phyloP scores from a whole-genome alignment of 2,329 filamentous ascomycete species.

The Diaporthe citriasiana region DNA sequence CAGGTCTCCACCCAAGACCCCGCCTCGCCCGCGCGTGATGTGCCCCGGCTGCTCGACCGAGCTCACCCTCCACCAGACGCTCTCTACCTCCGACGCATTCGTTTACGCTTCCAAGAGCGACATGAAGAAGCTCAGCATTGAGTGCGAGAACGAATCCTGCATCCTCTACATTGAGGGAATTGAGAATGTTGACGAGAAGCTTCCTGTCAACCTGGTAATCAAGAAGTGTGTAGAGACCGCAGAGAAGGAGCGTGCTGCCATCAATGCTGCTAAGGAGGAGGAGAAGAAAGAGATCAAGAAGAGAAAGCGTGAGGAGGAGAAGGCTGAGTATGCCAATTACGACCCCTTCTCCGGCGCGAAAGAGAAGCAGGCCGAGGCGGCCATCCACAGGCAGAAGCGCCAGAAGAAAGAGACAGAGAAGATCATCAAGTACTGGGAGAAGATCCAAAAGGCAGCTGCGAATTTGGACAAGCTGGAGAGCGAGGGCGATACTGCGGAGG shows the following conservation, averaged over 20 bases:
- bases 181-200: rapidly evolving
- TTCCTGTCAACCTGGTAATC: neutral
- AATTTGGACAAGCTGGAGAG: no score
- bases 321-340: neutral
- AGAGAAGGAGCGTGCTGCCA: neutral
- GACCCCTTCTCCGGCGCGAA: neutral
- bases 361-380: neutral
- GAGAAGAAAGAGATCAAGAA: neutral
- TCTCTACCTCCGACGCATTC: neutral
- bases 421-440: neutral
- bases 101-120: neutral
- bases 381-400: neutral
- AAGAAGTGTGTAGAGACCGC: neutral
- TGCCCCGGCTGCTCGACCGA: neutral
- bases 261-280: neutral
- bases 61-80: neutral
- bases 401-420: neutral
- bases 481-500: no score
- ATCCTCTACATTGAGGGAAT: neutral
- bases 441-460: neutral
- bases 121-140: neutral
- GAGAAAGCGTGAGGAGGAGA: neutral
- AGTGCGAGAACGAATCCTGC: neutral
- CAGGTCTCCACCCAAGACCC: neutral
- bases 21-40: neutral